These are phyloP conservation scores for Talaromyces thailandensis DNA, from an alignment of 495 filamentous ascomycete genomes.

Conservation along the genomic window DNA sequence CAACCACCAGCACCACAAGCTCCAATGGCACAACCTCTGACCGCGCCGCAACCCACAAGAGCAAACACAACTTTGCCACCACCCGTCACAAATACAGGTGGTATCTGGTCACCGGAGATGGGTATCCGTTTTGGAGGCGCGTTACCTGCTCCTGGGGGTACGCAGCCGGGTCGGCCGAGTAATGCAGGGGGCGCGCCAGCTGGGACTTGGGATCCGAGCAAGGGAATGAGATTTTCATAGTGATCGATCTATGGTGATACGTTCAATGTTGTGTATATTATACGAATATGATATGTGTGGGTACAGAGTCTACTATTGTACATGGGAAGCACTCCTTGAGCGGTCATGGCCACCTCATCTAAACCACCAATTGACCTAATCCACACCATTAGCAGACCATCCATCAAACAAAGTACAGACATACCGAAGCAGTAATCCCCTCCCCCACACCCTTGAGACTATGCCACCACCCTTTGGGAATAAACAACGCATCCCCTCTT, in stretches of 20 bases:
- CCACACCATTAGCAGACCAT: constrained; percentile 12
- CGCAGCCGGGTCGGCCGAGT: constrained; percentile 7
- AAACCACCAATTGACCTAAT: constrained; percentile 90
- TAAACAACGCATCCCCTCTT: constrained; percentile 70
- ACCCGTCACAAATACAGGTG: constrained; percentile 39
- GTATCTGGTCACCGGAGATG: constrained; percentile 73
- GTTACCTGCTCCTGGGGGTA: constrained; percentile 11
- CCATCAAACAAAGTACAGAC: constrained; percentile 13
- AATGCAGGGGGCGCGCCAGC: constrained; percentile 8
- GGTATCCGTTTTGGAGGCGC: constrained; percentile 61
- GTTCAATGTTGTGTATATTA: constrained; percentile 3
- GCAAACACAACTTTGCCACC: constrained; percentile 44
- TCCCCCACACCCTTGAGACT: constrained; percentile 66
- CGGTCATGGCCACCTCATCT: constrained; percentile 29
- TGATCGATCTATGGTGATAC: constrained; percentile 16
- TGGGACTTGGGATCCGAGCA: constrained; percentile 50
- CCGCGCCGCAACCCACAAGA: constrained; percentile 46
- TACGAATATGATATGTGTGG: neutral
- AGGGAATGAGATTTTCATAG: constrained; percentile 51
- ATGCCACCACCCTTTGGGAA: constrained; percentile 96
- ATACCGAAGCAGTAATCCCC: constrained; percentile 58
- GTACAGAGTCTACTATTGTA: neutral
- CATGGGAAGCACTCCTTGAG: neutral
- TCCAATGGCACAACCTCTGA: constrained; percentile 27
- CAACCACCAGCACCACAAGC: constrained; percentile 19